phyloP scores from a whole-genome alignment of 805 yeast species.

The Blastobotrys peoriensis region DNA sequence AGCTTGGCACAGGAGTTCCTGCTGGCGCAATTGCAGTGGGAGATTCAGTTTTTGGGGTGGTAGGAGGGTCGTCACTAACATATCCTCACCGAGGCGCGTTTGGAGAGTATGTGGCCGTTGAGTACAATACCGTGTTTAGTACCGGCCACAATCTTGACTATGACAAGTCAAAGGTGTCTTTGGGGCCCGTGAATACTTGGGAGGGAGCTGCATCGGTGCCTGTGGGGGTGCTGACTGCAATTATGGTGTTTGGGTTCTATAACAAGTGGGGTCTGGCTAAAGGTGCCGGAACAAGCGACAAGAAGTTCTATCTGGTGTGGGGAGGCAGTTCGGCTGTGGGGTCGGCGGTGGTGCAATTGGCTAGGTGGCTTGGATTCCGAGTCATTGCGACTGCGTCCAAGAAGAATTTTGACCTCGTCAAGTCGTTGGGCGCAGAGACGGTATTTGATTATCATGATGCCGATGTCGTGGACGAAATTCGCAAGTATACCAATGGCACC shows the following conservation, averaged over 20 bases:
- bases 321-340: conserved; percentile 65
- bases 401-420: conserved; percentile 38
- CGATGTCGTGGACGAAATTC: conserved; percentile 41
- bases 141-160: conserved; percentile 19
- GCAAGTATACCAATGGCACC: conserved; percentile 21
- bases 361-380: conserved; percentile 42
- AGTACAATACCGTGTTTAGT: conserved; percentile 28
- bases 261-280: not conserved
- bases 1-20: conserved; percentile 42
- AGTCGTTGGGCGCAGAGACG: conserved; percentile 45
- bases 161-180: conserved; percentile 25
- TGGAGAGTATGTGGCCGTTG: conserved; percentile 45
- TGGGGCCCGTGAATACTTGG: conserved; percentile 43
- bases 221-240: conserved; percentile 46
- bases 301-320: conserved; percentile 22
- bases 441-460: conserved; percentile 42
- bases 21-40: conserved; percentile 39
- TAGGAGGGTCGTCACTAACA: conserved; percentile 47
- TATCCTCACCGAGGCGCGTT: conserved; percentile 50
- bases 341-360: conserved; percentile 51
- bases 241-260: conserved; percentile 12
- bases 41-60: conserved; percentile 49
- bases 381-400: conserved; percentile 48
- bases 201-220: conserved; percentile 64
- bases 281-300: conserved; percentile 7